phyloP scores from a whole-genome alignment of 2,329 filamentous ascomycete genomes.

The Aureobasidium sp. region DNA sequence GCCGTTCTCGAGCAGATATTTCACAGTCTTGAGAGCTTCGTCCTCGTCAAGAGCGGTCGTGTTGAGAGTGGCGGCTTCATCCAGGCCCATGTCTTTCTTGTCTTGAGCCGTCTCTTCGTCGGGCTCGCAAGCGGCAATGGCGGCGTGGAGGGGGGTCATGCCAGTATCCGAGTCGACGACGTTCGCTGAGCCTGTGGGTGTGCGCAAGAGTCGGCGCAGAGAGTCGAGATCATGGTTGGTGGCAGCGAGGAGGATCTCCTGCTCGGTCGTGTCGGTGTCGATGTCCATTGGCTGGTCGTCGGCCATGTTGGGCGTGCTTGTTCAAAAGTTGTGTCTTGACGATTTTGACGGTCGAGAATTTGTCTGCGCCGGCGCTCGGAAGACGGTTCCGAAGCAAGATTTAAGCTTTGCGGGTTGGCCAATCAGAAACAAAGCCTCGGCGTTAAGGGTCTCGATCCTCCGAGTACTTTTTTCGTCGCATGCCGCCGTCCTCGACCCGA shows the following conservation, averaged over 20 bases:
- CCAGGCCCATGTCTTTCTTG: conserved; percentile 24
- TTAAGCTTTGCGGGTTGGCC: no score
- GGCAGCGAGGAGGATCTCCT: conserved; percentile 59
- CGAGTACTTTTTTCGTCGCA: neutral
- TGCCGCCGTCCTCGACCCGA: neutral
- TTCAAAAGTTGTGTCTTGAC: no score
- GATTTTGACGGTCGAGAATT: no score
- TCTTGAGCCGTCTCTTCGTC: conserved; percentile 32
- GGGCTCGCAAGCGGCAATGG: conserved; percentile 58
- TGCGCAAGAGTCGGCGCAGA: conserved; percentile 63
- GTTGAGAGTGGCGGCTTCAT: conserved; percentile 29
- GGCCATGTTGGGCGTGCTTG: conserved; percentile 5
- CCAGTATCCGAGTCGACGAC: conserved; percentile 79
- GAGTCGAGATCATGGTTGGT: conserved; percentile 60
- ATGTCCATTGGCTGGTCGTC: conserved; percentile 21
- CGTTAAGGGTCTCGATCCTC: conserved; percentile 3
- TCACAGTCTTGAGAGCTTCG: conserved; percentile 60
- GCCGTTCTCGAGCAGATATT: conserved; percentile 74
- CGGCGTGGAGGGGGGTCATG: conserved; percentile 81
- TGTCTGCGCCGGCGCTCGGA: no score
- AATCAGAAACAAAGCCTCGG: neutral
- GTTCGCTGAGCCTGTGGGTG: conserved; percentile 51
- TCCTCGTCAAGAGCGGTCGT: conserved; percentile 40
- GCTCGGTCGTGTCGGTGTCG: conserved; percentile 41
- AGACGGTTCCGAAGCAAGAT: no score